Base-by-base conservation (phyloP, 768 basidiomycete genomes). In the Boletus pseudo-olivaceus region DNA sequence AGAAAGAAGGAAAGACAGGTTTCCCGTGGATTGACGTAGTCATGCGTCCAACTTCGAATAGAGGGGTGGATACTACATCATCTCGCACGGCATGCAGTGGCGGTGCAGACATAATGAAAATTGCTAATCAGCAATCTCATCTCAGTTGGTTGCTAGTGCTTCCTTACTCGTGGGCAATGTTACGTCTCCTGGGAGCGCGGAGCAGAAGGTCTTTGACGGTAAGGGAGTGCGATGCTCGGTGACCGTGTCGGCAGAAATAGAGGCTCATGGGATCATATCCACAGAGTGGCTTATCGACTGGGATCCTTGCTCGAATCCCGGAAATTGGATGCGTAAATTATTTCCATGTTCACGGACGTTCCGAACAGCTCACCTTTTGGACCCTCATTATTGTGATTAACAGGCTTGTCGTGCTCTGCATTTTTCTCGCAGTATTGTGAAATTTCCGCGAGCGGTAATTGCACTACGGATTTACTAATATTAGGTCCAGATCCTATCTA, bases 401-500 rank as follows among this genome's bases (percentile, higher is more conserved):
- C 51, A 49, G 39, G 57, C 49, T 38, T 56, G 53, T 58, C 56
- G 30, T 59, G 44, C 43, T 48, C 61, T 53, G 49, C 59, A 32
- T 58, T 69, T 54, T 60, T 60, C 59, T 64, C 61, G 64, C 62
- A 65, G 65, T 56, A 58, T 40, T 32, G 59, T 58, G 55, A 66
- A 61, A 70, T 65, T 57, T 62, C 66, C 63, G 61, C 40, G 50
- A 56, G 58, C 64, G 64, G 69, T 64, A 64, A 67, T 67, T 67
- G 60, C 47, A 41, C 52, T 55, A 55, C 54, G 51, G 54, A 55
- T 61, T 61, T 51, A 51, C 67, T 70, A 61, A 69, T 61, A 55
- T 63, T 60, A 56, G 53, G 49, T 12, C 54, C 33, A 68, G 68
- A 61, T 60, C 56, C 52, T 60, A 55, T 62, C 44, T 67, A 62